Evolutionary conservation across 177 flowering plant genomes (phyloP).

Genomic region (Vitis hybrid): DNA sequence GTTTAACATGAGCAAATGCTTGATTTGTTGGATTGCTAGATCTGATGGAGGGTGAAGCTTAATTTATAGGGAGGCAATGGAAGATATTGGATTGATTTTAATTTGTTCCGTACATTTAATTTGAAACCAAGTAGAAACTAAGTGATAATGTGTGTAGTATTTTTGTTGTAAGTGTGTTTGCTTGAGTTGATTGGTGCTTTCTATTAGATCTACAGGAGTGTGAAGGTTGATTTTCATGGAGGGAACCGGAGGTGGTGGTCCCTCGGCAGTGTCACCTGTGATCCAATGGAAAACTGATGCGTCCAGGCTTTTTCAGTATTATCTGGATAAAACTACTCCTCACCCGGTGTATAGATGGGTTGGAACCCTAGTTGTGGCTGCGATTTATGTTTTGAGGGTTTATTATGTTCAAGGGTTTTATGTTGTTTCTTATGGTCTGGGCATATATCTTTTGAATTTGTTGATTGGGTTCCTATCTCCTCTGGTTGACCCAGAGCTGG

Average conservation of each 20-base stretch:
- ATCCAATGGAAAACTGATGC: conserved; percentile 37
- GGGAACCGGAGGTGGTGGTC: conserved; percentile 41
- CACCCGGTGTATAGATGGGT: conserved; percentile 49
- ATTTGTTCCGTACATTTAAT: not conserved
- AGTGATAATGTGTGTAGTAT: not conserved
- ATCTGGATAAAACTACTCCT: conserved; percentile 59
- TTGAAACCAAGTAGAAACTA: not conserved
- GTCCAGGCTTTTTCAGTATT: conserved; percentile 47
- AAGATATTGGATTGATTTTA: not conserved
- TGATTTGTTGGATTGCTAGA: no score
- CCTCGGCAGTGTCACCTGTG: conserved; percentile 39
- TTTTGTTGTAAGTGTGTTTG: not conserved
- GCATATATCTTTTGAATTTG: conserved; percentile 62
- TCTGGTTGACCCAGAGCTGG: conserved; percentile 64
- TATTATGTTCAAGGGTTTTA: conserved; percentile 61
- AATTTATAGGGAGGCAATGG: no score
- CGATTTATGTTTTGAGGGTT: conserved; percentile 34
- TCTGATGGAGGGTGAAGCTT: no score
- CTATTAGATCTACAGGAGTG: conserved; percentile 11
- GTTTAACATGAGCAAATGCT: no score
- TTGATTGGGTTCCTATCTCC: conserved; percentile 72
- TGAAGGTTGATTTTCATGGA: conserved; percentile 42
- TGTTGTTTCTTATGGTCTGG: conserved; percentile 60
- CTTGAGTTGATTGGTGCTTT: not conserved
- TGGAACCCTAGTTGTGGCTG: conserved; percentile 31